phyloP scores from a whole-genome alignment of 2,329 filamentous ascomycete species.

The Paraphoma sp. region DNA sequence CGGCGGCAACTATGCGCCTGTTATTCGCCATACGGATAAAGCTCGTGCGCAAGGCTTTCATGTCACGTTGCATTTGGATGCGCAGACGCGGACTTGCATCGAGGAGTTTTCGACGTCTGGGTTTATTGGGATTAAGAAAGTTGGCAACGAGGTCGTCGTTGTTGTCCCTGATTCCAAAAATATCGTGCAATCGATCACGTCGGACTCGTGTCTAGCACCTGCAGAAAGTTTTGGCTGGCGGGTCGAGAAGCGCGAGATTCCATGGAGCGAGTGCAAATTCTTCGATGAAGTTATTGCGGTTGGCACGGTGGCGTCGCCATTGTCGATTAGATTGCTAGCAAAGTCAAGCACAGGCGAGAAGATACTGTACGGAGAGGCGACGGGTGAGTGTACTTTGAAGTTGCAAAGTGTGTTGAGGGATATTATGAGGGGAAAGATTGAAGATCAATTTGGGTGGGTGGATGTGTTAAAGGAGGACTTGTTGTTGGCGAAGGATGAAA shows the following conservation, averaged over 20 bases:
- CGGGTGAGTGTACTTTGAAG: conserved; percentile 4
- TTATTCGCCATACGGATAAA: conserved; percentile 38
- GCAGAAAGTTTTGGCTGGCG: conserved; percentile 41
- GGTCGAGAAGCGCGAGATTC: conserved; percentile 35
- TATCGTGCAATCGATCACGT: conserved; percentile 41
- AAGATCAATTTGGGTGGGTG: conserved; percentile 19
- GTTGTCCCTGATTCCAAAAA: conserved; percentile 40
- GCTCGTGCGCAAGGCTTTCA: conserved; percentile 39
- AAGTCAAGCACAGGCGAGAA: conserved; percentile 20
- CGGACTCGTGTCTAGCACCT: conserved; percentile 27
- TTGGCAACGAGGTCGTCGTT: conserved; percentile 20
- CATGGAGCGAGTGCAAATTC: conserved; percentile 16
- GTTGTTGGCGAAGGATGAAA: conserved; percentile 5
- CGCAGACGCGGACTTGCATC: conserved; percentile 35
- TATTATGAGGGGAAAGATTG: conserved; percentile 15
- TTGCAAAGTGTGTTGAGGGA: conserved; percentile 10
- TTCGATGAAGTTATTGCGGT: conserved; percentile 31
- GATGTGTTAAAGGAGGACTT: conserved; percentile 12
- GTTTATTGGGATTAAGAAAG: conserved; percentile 40
- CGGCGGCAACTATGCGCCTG: conserved; percentile 49
- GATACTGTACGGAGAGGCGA: conserved; percentile 21
- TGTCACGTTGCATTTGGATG: conserved; percentile 47
- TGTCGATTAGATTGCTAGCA: conserved; percentile 17
- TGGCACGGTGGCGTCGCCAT: conserved; percentile 24
- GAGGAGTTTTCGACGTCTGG: conserved; percentile 47